Evolutionary conservation across 306 rosid species (phyloP).

Genomic region (Hippophae tibetana): DNA sequence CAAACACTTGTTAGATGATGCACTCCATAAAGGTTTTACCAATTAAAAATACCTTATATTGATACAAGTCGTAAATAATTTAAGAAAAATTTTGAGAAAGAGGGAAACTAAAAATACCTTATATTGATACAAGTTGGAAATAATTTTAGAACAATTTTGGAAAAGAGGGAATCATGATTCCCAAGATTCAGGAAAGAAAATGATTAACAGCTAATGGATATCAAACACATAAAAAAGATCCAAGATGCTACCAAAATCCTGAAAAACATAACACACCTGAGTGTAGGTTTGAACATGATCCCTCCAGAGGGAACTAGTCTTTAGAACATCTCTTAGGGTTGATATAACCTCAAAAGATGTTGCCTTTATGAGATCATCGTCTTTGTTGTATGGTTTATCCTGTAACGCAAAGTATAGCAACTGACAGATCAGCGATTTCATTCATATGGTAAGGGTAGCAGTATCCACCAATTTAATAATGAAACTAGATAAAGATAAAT

Average conservation of each 20-base stretch:
- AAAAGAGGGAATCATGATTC: neutral
- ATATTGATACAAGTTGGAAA: no score
- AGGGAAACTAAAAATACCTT: neutral
- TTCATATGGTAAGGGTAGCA: no score
- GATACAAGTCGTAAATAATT: no score
- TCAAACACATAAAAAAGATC: slow-evolving; percentile 4
- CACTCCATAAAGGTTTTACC: no score
- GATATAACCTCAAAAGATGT: slow-evolving; percentile 96
- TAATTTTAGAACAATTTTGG: neutral
- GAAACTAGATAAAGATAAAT: slow-evolving; percentile 11
- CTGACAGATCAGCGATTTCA: no score
- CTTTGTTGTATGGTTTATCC: slow-evolving; percentile 88
- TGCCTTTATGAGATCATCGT: slow-evolving; percentile 89
- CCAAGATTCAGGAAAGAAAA: neutral
- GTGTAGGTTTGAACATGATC: slow-evolving; percentile 96
- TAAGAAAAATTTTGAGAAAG: neutral
- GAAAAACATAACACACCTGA: slow-evolving; percentile 42
- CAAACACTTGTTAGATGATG: no score
- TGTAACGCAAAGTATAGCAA: slow-evolving; percentile 27
- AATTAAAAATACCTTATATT: no score
- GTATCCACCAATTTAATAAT: slow-evolving; percentile 6
- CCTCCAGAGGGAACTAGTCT: slow-evolving; percentile 98
- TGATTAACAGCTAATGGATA: neutral
- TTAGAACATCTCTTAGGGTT: slow-evolving; percentile 86
- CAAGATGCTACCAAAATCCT: neutral